A percentile compares a stretch with the other conserved stretches of the same genome.
Evolutionary conservation across 495 filamentous ascomycete genomes (phyloP).

Genomic region (Amphirosellinia nigrospora): DNA sequence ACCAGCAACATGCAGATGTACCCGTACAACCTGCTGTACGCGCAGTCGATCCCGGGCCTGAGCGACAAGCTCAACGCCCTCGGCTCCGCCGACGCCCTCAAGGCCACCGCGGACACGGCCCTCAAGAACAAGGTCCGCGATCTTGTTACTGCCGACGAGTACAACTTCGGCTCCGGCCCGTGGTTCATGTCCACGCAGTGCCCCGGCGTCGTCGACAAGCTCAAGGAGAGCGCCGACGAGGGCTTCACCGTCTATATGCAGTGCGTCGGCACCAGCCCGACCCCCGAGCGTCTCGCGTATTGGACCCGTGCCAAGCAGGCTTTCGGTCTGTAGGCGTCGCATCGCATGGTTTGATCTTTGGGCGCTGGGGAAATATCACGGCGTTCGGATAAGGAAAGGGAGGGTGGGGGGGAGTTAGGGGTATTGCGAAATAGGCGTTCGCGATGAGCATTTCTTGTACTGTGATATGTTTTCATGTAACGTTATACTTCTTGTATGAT

Average conservation of each 20-base stretch:
- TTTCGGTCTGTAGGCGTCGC: slow-evolving; percentile 40
- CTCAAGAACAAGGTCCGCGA: slow-evolving; percentile 57
- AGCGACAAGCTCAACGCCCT: slow-evolving; percentile 45
- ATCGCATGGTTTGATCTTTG: neutral
- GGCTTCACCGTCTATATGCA: slow-evolving; percentile 69
- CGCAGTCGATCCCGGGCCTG: slow-evolving; percentile 59
- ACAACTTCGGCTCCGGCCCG: slow-evolving; percentile 73
- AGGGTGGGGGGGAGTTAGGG: too few relatives aligned
- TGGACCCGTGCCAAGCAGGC: slow-evolving; percentile 59
- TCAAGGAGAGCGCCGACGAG: slow-evolving; percentile 57
- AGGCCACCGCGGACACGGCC: slow-evolving; percentile 28
- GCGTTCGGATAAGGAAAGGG: neutral
- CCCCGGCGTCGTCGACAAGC: slow-evolving; percentile 44
- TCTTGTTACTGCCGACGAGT: slow-evolving; percentile 63
- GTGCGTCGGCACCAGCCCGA: slow-evolving; percentile 66
- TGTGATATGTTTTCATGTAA: neutral
- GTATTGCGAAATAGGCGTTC: neutral
- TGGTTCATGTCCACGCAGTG: slow-evolving; percentile 81
- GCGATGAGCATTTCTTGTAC: neutral
- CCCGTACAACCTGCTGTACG: slow-evolving; percentile 67
- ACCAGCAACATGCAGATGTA: slow-evolving; percentile 81
- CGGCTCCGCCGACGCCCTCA: neutral
- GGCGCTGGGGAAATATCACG: neutral
- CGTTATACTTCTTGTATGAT: neutral
- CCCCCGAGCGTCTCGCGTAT: slow-evolving; percentile 56